Base-by-base conservation (phyloP, 352 stramenopile species). In the Globisporangium orthogonon region DNA sequence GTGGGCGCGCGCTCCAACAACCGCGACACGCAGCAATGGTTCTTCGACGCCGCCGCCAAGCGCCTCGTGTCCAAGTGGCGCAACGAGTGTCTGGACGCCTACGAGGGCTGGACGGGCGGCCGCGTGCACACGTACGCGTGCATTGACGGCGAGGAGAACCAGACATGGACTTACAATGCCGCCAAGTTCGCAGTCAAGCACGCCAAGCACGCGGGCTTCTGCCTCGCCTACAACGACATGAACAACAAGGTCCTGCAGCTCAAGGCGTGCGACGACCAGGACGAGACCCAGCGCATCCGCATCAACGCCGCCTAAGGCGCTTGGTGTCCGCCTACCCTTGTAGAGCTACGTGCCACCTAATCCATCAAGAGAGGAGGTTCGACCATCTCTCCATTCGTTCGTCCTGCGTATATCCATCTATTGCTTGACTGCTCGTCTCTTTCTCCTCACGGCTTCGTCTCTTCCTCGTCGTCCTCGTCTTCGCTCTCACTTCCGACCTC, bases 41-140 rank as follows among this genome's bases (percentile, higher is more conserved):
- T 73, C 52, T 88, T 70, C 64, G 71, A 88, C 52, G 56, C 61
- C 37, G 65, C 65, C 48, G 65, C 69, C 35, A 66, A 79, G 54
- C 64, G 61, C 11, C 33, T 87, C 39, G 39, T 65, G 28, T 72
- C 70, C 55, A 76, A 78, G 56, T 66, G 66, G 62, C 75, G 73
- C 52, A 60, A 69, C n/a, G 61, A 71, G 52, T 89, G 78, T 55
- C 58, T 89, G 47, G 76, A 89, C 41, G 76, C 70, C 13, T 89
- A 87, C 62, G 74, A 89, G 59, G 64, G 43, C 11, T 73, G 61
- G 71, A 53, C 78, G 17, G 76, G 74, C 35, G 79, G 74, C n/a
- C 61, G 61, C 33, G 75, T 89, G 41, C 79, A 87, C 66, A 69
- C 71, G 35, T 89, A 78, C 56, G 29, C 40, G 14, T 89, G 79